A percentile compares a stretch with the other conserved stretches of the same genome.
Conservation (phyloP, 2,329 filamentous ascomycete species). For the Penicillium sp. region DNA sequence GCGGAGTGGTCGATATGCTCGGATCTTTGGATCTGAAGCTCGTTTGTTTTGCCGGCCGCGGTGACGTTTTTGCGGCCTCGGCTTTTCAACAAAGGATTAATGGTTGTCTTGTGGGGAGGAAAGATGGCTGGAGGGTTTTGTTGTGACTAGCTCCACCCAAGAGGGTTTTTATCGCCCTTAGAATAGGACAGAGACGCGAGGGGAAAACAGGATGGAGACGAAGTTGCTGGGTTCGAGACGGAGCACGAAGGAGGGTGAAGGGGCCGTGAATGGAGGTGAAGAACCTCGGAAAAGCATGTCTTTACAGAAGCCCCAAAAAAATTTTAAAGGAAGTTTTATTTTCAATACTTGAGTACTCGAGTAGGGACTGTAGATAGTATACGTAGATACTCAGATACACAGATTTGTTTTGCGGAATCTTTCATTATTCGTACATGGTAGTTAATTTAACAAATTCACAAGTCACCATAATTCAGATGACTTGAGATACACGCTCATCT, state of each 20-base stretch:
- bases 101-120: background rate
- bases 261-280: constrained; percentile 15
- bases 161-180: background rate
- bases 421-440: background rate
- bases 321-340: constrained; percentile 29
- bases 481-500: background rate
- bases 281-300: constrained; percentile 28
- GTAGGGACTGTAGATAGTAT: background rate
- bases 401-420: too few relatives aligned
- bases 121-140: background rate
- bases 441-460: background rate
- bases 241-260: background rate
- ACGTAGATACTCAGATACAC: background rate
- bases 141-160: background rate
- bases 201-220: background rate
- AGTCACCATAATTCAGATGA: background rate
- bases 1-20: background rate
- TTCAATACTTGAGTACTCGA: background rate
- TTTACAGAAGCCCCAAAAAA: constrained; percentile 29
- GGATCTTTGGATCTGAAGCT: background rate
- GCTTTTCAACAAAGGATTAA: background rate
- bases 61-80: background rate
- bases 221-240: background rate
- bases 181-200: background rate
- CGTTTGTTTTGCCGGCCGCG: background rate